These are phyloP conservation scores for Parascedosporium putredinis DNA, from an alignment of 2,329 filamentous ascomycete genomes.

Conservation along the genomic window DNA sequence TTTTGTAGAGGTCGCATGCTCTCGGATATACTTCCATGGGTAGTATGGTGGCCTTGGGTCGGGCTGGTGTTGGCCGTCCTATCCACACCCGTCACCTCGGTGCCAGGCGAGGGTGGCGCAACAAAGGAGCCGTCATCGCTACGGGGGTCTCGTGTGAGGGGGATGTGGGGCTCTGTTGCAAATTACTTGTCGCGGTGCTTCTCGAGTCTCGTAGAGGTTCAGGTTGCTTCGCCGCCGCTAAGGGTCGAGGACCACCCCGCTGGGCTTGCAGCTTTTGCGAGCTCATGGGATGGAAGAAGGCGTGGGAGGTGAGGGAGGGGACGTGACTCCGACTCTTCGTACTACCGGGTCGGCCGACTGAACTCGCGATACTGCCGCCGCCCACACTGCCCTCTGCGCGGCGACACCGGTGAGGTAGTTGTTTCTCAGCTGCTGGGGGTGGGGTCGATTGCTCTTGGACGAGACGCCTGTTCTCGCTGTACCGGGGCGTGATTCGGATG, in stretches of 20 bases:
- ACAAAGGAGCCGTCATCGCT: slow-evolving; percentile 42
- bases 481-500: slow-evolving; percentile 42
- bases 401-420: slow-evolving; percentile 30
- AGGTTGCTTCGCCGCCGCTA: slow-evolving; percentile 8
- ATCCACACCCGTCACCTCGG: slow-evolving; percentile 69
- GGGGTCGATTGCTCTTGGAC: slow-evolving; percentile 41
- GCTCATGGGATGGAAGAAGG: slow-evolving; percentile 95
- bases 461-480: slow-evolving; percentile 41
- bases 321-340: slow-evolving; percentile 77
- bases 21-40: slow-evolving; percentile 56
- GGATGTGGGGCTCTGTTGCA: not conserved
- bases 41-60: slow-evolving; percentile 42
- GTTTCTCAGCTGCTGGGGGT: slow-evolving; percentile 46
- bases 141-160: not conserved
- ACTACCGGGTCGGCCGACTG: slow-evolving; percentile 26
- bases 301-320: slow-evolving; percentile 76
- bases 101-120: slow-evolving; percentile 64
- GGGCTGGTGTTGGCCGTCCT: slow-evolving; percentile 67
- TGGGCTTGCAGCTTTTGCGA: slow-evolving; percentile 90
- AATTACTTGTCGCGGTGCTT: slow-evolving; percentile 4
- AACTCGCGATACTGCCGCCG: slow-evolving; percentile 1
- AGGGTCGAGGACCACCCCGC: slow-evolving; percentile 13
- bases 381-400: slow-evolving; percentile 30
- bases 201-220: slow-evolving; percentile 6
- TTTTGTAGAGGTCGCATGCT: slow-evolving; percentile 69